These are phyloP conservation scores for Croton setiger DNA, from an alignment of 441 rosid genomes.

Conservation along the genomic window DNA sequence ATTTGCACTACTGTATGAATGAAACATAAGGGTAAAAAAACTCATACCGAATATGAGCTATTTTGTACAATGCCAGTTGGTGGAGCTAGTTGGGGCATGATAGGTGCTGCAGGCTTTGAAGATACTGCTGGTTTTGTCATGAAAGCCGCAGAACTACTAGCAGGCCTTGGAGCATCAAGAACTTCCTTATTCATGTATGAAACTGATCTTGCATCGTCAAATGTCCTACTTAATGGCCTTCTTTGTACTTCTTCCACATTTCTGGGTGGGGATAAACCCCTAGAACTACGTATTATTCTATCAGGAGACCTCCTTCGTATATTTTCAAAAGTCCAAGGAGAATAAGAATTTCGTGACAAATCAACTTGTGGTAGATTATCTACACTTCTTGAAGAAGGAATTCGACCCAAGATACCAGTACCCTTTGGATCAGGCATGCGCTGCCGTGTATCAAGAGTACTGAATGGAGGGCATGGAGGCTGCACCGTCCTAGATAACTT, in stretches of 20 bases:
- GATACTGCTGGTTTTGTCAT: constrained; percentile 35
- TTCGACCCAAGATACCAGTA: constrained; percentile 29
- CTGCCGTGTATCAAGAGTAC: constrained; percentile 33
- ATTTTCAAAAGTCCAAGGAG: constrained; percentile 72
- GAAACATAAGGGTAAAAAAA: constrained; percentile 16
- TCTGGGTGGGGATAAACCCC: constrained; percentile 58
- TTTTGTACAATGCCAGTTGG: constrained; percentile 43
- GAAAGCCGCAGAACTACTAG: constrained; percentile 42
- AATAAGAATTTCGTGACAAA: constrained; percentile 45
- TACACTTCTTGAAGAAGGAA: constrained; percentile 57
- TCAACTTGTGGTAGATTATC: constrained; percentile 44
- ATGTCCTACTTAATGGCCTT: constrained; percentile 49
- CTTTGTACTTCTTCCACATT: constrained; percentile 46
- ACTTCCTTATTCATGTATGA: constrained; percentile 58
- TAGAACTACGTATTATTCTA: constrained; percentile 44
- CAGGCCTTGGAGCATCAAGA: constrained; percentile 47
- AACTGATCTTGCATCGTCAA: constrained; percentile 52
- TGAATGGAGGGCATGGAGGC: constrained; percentile 26
- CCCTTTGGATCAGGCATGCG: constrained; percentile 44
- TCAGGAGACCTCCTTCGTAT: constrained; percentile 65
- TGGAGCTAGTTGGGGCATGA: constrained; percentile 49
- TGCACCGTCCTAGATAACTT: constrained; percentile 56
- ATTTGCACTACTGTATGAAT: neutral
- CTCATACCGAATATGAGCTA: constrained; percentile 49
- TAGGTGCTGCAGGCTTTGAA: constrained; percentile 46